A percentile compares a stretch with the other conserved stretches of the same genome.
phyloP scores from a whole-genome alignment of 768 basidiomycete genomes.

The Chalciporus piperatus region DNA sequence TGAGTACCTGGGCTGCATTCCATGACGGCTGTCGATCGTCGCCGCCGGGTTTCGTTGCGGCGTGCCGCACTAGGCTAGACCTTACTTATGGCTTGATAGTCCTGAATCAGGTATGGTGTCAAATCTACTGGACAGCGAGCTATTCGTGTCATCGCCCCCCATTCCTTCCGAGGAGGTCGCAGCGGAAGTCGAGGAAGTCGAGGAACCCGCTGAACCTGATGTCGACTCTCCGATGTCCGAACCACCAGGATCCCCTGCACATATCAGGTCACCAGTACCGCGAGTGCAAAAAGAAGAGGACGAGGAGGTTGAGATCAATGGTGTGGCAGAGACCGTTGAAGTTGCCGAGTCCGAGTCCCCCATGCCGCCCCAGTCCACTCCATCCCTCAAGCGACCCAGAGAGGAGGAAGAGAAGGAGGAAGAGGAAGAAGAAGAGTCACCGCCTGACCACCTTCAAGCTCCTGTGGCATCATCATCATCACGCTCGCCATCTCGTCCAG shows the following conservation, averaged over 20 bases:
- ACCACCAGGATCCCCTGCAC: slow-evolving; percentile 29
- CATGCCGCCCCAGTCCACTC: slow-evolving; percentile 12
- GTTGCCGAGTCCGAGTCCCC: slow-evolving; percentile 13
- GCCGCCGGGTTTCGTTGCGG: slow-evolving; percentile 1
- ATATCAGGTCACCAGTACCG: slow-evolving; percentile 21
- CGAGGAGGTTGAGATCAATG: slow-evolving; percentile 23
- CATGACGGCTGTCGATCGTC: background rate
- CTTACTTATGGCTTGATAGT: slow-evolving; percentile 26
- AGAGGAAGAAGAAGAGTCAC: slow-evolving; percentile 7
- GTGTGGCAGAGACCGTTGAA: slow-evolving; percentile 3
- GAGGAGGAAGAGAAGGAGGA: slow-evolving; percentile 16
- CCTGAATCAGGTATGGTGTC: slow-evolving; percentile 41
- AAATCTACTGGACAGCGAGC: slow-evolving; percentile 34
- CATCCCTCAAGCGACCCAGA: slow-evolving; percentile 11
- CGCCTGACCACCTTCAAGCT: slow-evolving; percentile 1
- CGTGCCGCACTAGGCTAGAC: slow-evolving; percentile 2
- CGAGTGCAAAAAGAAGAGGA: slow-evolving; percentile 24
- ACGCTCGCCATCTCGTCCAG: slow-evolving; percentile 17
- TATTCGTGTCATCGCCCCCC: slow-evolving; percentile 20
- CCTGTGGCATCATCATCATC: slow-evolving; percentile 6
- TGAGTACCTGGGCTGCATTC: slow-evolving; percentile 29
- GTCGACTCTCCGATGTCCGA: slow-evolving; percentile 34
- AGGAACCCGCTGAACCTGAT: slow-evolving; percentile 16
- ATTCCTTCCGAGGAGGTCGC: slow-evolving; percentile 8
- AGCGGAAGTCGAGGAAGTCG: background rate